These are phyloP conservation scores for Pyrenula massariospora DNA, from an alignment of 495 filamentous ascomycete species.

Conservation along the genomic window DNA sequence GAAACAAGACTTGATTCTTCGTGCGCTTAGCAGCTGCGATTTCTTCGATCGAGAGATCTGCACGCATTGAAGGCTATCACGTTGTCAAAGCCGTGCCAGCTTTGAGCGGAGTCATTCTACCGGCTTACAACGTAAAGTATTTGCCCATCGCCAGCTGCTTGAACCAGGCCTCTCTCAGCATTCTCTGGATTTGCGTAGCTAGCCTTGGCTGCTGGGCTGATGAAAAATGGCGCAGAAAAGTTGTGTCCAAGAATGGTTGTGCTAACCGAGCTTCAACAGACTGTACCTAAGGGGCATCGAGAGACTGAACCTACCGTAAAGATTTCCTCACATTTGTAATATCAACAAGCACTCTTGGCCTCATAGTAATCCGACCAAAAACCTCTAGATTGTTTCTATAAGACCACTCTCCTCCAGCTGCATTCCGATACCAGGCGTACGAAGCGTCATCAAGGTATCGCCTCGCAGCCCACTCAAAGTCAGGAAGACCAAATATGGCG, in stretches of 20 bases:
- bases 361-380: slow-evolving; percentile 15
- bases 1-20: slow-evolving; percentile 15
- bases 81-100: slow-evolving; percentile 1
- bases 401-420: slow-evolving; percentile 25
- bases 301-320: slow-evolving; percentile 6
- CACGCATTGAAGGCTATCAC: slow-evolving; percentile 12
- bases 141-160: slow-evolving; percentile 17
- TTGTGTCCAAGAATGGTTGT: slow-evolving; percentile 9
- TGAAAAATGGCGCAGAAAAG: slow-evolving; percentile 31
- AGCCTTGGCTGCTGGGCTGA: slow-evolving; percentile 22
- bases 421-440: slow-evolving; percentile 29
- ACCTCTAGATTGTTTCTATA: slow-evolving; percentile 29
- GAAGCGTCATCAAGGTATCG: slow-evolving; percentile 13
- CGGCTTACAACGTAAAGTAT: slow-evolving; percentile 19
- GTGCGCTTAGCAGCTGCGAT: slow-evolving; percentile 17
- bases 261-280: neutral
- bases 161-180: slow-evolving; percentile 22
- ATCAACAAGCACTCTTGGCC: slow-evolving; percentile 16
- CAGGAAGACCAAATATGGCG: slow-evolving; percentile 18
- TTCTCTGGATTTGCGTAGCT: slow-evolving; percentile 18
- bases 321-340: slow-evolving; percentile 19
- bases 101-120: neutral
- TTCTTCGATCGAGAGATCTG: slow-evolving; percentile 21
- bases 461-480: slow-evolving; percentile 23
- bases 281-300: neutral